phyloP scores from a whole-genome alignment of 805 yeast species.

The Wickerhamomyces sydowiorum region DNA sequence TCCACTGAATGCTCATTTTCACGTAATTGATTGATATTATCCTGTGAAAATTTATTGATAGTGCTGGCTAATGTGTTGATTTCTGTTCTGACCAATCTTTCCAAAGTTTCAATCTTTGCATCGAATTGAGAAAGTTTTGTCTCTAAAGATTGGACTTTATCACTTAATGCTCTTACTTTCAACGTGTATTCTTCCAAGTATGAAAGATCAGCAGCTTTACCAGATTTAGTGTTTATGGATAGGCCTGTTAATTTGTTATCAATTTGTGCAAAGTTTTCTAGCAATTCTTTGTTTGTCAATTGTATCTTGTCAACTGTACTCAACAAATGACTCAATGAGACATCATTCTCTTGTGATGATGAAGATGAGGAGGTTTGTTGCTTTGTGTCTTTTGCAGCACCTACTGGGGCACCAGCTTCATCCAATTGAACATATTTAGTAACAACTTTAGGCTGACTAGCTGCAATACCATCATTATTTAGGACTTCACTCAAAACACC shows the following conservation, averaged over 20 bases:
- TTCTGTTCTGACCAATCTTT: constrained; percentile 3
- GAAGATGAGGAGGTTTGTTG: background rate
- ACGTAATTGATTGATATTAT: constrained; percentile 17
- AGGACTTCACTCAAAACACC: constrained; percentile 48
- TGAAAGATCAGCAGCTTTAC: constrained; percentile 14
- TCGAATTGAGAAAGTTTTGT: constrained; percentile 4
- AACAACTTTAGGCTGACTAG: constrained; percentile 39
- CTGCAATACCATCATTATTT: constrained; percentile 48
- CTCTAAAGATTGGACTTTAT: background rate
- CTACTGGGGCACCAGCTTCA: constrained; percentile 26
- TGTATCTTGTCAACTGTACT: constrained; percentile 9
- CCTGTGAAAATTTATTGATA: constrained; percentile 14
- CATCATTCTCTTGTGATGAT: no score
- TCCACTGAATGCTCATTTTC: constrained; percentile 17
- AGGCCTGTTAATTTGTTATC: constrained; percentile 15
- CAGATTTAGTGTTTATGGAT: constrained; percentile 5
- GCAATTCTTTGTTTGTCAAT: constrained; percentile 13
- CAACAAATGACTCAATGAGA: constrained; percentile 3
- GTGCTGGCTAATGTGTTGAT: constrained; percentile 1
- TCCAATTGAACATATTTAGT: constrained; percentile 33
- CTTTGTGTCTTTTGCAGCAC: constrained; percentile 5
- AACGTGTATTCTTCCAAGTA: constrained; percentile 14
- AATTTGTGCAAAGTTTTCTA: constrained; percentile 7
- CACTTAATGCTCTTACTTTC: constrained; percentile 7
- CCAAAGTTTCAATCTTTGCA: constrained; percentile 3